Percentiles rank a stretch among this genome's conserved stretches.
Conservation (phyloP, 2,329 filamentous ascomycete species). For the Diaporthe ilicicola region DNA sequence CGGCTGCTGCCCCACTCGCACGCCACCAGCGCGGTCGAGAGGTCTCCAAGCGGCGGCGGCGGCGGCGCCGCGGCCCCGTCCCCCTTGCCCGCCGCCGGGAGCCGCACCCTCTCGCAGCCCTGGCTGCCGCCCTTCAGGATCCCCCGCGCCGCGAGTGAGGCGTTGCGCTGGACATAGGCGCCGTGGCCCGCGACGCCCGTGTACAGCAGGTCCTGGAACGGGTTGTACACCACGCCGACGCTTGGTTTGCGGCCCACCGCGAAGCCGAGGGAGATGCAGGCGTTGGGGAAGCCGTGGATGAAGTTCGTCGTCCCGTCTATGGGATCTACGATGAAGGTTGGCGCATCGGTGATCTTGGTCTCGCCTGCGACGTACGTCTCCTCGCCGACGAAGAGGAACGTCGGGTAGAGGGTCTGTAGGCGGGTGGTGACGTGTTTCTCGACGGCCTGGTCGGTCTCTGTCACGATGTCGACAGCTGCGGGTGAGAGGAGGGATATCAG, state of each 20-base stretch:
- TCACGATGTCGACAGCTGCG: constrained; percentile 73
- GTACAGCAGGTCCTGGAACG: constrained; percentile 75
- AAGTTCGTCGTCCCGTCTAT: constrained; percentile 88
- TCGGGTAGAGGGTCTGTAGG: constrained; percentile 62
- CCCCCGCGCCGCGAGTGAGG: constrained; percentile 49
- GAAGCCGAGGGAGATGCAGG: constrained; percentile 80
- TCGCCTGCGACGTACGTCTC: constrained; percentile 78
- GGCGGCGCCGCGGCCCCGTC: constrained; percentile 58
- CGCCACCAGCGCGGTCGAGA: constrained; percentile 72
- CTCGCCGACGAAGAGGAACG: constrained; percentile 74
- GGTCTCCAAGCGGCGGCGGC: constrained; percentile 63
- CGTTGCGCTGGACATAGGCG: constrained; percentile 63
- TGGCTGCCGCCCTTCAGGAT: constrained; percentile 30
- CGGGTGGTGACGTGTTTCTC: constrained; percentile 67
- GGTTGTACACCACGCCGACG: constrained; percentile 83
- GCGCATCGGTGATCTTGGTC: constrained; percentile 66
- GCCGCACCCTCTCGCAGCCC: constrained; percentile 35
- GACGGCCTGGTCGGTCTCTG: constrained; percentile 72
- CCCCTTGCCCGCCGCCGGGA: constrained; percentile 50
- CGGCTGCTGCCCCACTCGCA: constrained; percentile 78
- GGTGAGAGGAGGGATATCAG: background rate
- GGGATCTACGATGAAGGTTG: constrained; percentile 83
- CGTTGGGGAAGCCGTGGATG: constrained; percentile 77
- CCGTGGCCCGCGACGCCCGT: constrained; percentile 74
- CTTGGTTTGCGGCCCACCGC: constrained; percentile 67